Conservation (phyloP, 2,329 filamentous ascomycete species). For the Botryotinia convoluta region DNA sequence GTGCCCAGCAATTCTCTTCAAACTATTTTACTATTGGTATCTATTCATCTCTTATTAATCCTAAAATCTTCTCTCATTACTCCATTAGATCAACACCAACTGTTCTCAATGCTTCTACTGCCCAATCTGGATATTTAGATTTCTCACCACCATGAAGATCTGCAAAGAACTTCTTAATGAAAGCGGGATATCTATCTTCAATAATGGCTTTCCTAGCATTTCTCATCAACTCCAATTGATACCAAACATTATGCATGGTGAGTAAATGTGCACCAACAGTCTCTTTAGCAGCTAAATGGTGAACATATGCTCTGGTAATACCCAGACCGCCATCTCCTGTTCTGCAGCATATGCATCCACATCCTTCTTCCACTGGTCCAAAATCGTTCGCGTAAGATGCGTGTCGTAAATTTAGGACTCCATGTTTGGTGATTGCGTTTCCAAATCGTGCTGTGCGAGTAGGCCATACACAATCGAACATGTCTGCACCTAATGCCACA, state of each 20-base stretch:
- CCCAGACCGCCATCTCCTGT: constrained; percentile 68
- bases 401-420: constrained; percentile 82
- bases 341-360: constrained; percentile 76
- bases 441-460: constrained; percentile 94
- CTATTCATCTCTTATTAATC: constrained; percentile 5
- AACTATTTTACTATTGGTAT: constrained; percentile 15
- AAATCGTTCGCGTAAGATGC: constrained; percentile 76
- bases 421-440: constrained; percentile 80
- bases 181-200: constrained; percentile 75
- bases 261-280: constrained; percentile 82
- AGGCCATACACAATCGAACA: constrained; percentile 99
- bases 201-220: constrained; percentile 73
- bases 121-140: constrained; percentile 75
- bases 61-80: neutral
- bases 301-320: constrained; percentile 83
- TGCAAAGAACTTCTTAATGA: constrained; percentile 74
- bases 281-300: constrained; percentile 91
- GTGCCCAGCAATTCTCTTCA: neutral
- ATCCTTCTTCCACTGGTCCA: constrained; percentile 76
- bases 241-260: constrained; percentile 95
- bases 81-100: constrained; percentile 75
- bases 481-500: constrained; percentile 90
- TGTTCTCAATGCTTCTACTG: constrained; percentile 69
- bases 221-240: constrained; percentile 81
- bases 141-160: constrained; percentile 64